Base-by-base conservation (phyloP, 768 basidiomycete species). In the Leccinum obscurum region DNA sequence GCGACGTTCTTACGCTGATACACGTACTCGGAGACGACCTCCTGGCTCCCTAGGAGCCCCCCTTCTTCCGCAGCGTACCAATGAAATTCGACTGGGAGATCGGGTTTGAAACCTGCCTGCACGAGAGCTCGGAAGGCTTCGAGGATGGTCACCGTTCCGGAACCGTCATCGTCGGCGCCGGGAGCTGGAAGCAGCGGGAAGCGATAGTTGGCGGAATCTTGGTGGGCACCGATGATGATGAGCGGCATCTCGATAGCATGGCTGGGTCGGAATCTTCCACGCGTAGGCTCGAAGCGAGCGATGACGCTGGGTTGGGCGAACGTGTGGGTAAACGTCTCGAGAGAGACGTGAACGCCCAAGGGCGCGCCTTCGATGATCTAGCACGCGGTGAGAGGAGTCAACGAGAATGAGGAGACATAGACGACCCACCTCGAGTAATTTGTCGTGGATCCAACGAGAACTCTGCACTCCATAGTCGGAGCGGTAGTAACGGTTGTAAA, bases 51-150 rank as follows among this genome's bases (percentile, higher is more conserved):
- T 17, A 66, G 52, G 32, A 60, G 52, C 26, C 66, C 59, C 55
- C 60, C 70, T 55, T 72, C 90, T 78, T 92, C 90, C 44, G 86
- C 90, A 56, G 89, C 87, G 70, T 92, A 93, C 90, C 90, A 92
- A 64, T 91, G 89, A 74, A 92, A 93, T 70, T 93, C 89, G 34
- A 92, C 79, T 9, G 85, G 77, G 49, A 83, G 82, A 60, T 79
- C 75, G 52, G 90, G 90, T 46, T 72, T 82, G 79, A 87, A 92
- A 70, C 86, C 84, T 46, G 88, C 82, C 37, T 83, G 80, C 63
- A 92, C 78, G 60, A 92, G 76, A 14, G 81, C 88, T 39, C 89
- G 82, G 72, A 90, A 90, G 20, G 88, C 79, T 76, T 93, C 90
- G 50, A 93, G 73, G 62, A 91, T 89, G n/a, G 86, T 88, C 55